phyloP scores from a whole-genome alignment of 768 basidiomycete genomes.

The Amanita inopinata region DNA sequence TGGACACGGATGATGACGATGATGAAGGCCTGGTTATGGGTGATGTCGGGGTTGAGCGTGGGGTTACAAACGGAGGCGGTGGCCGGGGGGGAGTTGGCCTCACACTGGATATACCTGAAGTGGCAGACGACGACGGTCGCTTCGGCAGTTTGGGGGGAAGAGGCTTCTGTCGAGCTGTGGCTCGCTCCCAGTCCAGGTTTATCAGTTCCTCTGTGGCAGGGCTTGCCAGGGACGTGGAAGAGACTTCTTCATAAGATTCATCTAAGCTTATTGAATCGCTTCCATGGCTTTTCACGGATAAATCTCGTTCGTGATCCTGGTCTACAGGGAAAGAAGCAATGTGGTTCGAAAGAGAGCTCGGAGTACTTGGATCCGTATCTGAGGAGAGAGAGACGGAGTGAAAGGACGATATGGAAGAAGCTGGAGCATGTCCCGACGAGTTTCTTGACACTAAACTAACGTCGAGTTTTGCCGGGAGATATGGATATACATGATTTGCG shows the following conservation, averaged over 20 bases:
- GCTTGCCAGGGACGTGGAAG: slow-evolving; percentile 42
- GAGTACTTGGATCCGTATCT: slow-evolving; percentile 36
- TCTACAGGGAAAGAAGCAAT: slow-evolving; percentile 34
- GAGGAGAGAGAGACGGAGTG: slow-evolving; percentile 78
- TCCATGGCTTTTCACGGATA: slow-evolving; percentile 12
- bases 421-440: slow-evolving; percentile 40
- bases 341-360: slow-evolving; percentile 31
- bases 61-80: slow-evolving; percentile 15
- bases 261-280: slow-evolving; percentile 48
- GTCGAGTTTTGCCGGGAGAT: slow-evolving; percentile 37
- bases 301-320: slow-evolving; percentile 25
- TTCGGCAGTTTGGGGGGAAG: slow-evolving; percentile 40
- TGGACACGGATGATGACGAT: slow-evolving; percentile 24
- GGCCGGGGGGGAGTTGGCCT: slow-evolving; percentile 23
- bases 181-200: slow-evolving; percentile 41
- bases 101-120: slow-evolving; percentile 14
- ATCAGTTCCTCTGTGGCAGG: slow-evolving; percentile 37
- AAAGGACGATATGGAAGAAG: slow-evolving; percentile 73
- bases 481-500: slow-evolving; percentile 48
- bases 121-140: slow-evolving; percentile 28
- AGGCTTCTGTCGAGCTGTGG: slow-evolving; percentile 24
- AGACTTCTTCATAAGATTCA: slow-evolving; percentile 67
- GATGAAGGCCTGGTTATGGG: slow-evolving; percentile 22
- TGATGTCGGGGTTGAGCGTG: slow-evolving; percentile 22
- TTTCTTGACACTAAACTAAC: slow-evolving; percentile 23